Evolutionary conservation across 2,329 filamentous ascomycete species (phyloP).

Genomic region (Cercospora janseana): DNA sequence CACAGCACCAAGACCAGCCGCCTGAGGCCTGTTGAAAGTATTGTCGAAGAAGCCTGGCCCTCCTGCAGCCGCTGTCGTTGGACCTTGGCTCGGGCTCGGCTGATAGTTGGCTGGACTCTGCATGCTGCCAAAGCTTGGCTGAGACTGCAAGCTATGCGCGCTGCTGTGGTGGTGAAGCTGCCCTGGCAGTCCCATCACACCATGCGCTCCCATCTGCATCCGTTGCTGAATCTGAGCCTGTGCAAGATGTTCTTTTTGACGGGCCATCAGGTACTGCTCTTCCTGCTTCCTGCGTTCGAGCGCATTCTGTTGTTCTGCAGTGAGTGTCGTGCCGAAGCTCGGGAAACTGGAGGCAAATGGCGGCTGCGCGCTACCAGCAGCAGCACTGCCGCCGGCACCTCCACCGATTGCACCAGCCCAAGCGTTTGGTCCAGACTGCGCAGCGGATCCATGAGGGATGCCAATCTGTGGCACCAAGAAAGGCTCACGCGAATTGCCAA

Average conservation of each 20-base stretch:
- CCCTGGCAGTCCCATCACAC: slow-evolving; percentile 45
- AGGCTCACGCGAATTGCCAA: slow-evolving; percentile 94
- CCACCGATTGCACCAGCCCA: slow-evolving; percentile 41
- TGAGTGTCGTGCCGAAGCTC: slow-evolving; percentile 92
- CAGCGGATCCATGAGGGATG: slow-evolving; percentile 76
- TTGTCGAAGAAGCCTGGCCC: slow-evolving; percentile 67
- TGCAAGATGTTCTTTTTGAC: slow-evolving; percentile 88
- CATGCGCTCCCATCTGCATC: slow-evolving; percentile 59
- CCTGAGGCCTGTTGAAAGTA: slow-evolving; percentile 44
- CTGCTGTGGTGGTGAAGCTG: slow-evolving; percentile 89
- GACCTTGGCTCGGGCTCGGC: slow-evolving; percentile 55
- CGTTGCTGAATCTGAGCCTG: slow-evolving; percentile 77
- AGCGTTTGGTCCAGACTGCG: slow-evolving; percentile 44
- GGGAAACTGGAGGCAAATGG: slow-evolving; percentile 93
- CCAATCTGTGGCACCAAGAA: slow-evolving; percentile 98
- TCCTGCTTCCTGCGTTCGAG: slow-evolving; percentile 95
- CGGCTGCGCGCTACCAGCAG: slow-evolving; percentile 54
- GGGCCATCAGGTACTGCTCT: slow-evolving; percentile 94
- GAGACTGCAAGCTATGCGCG: slow-evolving; percentile 91
- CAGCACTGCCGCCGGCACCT: slow-evolving; percentile 7
- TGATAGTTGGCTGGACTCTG: slow-evolving; percentile 70
- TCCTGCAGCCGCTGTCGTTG: slow-evolving; percentile 25
- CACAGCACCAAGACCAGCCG: slow-evolving; percentile 46
- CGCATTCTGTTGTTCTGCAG: slow-evolving; percentile 96
- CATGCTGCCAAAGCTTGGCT: slow-evolving; percentile 94